phyloP scores from a whole-genome alignment of 192 early-diverging fungal species.

The Backusella circina region DNA sequence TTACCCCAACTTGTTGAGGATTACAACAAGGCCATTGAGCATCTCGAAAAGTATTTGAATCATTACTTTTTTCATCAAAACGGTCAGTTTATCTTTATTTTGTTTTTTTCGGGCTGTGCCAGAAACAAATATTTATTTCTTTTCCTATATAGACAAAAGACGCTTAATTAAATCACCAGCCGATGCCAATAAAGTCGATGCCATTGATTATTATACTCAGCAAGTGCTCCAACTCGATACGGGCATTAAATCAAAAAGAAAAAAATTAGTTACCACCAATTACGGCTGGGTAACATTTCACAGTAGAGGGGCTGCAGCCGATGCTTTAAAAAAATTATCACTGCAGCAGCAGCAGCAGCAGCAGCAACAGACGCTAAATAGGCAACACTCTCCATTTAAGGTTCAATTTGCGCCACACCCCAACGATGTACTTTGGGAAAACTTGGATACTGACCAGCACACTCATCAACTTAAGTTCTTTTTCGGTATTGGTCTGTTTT shows the following conservation, averaged over 20 bases:
- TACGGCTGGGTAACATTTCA: conserved; percentile 2
- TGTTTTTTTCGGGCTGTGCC: background rate
- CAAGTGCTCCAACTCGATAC: conserved; percentile 33
- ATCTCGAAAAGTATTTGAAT: background rate
- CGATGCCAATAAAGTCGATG: conserved; percentile 52
- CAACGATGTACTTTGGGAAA: conserved; percentile 74
- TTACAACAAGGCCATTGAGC: background rate
- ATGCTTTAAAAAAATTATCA: conserved; percentile 1
- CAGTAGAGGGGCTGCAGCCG: background rate
- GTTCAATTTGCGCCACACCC: conserved; percentile 57
- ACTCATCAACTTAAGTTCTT: conserved; percentile 42
- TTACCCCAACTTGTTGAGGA: background rate
- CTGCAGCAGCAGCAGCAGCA: too few species aligned
- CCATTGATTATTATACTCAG: conserved; percentile 68
- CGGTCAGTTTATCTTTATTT: background rate
- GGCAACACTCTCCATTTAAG: background rate
- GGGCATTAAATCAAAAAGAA: conserved; percentile 39
- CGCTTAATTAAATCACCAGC: conserved; percentile 16
- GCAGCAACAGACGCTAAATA: background rate
- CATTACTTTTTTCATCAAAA: background rate
- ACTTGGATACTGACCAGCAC: conserved; percentile 49
- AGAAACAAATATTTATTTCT: background rate
- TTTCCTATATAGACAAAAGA: conserved; percentile 20
- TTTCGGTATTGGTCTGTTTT: conserved; percentile 42
- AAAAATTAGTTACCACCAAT: conserved; percentile 13